These are phyloP conservation scores for Malassezia dermatis DNA, from an alignment of 1,284 basidiomycete species.

Conservation along the genomic window DNA sequence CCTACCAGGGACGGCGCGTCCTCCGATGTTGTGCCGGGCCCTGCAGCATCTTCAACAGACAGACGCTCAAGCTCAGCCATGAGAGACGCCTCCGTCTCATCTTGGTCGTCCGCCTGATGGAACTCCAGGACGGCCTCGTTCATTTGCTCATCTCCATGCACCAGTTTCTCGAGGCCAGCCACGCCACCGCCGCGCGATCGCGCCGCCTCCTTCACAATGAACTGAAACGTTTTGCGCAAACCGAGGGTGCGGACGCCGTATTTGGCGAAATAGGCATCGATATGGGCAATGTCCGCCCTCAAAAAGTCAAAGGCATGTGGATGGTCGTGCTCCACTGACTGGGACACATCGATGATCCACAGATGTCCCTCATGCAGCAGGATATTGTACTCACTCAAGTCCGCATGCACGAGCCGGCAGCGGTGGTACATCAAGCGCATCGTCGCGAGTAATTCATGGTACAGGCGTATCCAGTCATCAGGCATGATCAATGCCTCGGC, in stretches of 20 bases:
- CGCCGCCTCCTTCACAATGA: constrained; percentile 21
- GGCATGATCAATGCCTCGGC: constrained; percentile 34
- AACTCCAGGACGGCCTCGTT: constrained; percentile 15
- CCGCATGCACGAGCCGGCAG: constrained; percentile 92
- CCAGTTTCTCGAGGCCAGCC: constrained; percentile 30
- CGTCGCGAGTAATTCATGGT: constrained; percentile 67
- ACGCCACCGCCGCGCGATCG: constrained; percentile 21
- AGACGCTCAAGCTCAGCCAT: constrained; percentile 23
- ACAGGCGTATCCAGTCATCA: constrained; percentile 52
- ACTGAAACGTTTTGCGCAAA: constrained; percentile 69
- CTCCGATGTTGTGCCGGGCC: neutral
- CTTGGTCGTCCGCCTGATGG: constrained; percentile 1
- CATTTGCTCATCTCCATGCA: constrained; percentile 10
- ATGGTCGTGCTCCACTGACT: constrained; percentile 97
- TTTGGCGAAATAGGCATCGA: constrained; percentile 76
- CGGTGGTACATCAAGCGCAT: constrained; percentile 75
- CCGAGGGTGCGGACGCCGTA: constrained; percentile 68
- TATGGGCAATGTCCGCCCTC: constrained; percentile 78
- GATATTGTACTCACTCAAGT: constrained; percentile 96
- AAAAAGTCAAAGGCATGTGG: constrained; percentile 78
- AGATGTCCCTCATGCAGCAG: constrained; percentile 63
- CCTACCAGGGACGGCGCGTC: neutral
- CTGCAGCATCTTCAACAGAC: constrained; percentile 14
- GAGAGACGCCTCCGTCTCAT: constrained; percentile 29
- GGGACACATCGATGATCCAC: constrained; percentile 94